Evolutionary conservation across 129 eudicot genomes (phyloP), one percentile per base, ranked within the genome.

Genomic region (Chrysanthemum lavandulifolium): DNA sequence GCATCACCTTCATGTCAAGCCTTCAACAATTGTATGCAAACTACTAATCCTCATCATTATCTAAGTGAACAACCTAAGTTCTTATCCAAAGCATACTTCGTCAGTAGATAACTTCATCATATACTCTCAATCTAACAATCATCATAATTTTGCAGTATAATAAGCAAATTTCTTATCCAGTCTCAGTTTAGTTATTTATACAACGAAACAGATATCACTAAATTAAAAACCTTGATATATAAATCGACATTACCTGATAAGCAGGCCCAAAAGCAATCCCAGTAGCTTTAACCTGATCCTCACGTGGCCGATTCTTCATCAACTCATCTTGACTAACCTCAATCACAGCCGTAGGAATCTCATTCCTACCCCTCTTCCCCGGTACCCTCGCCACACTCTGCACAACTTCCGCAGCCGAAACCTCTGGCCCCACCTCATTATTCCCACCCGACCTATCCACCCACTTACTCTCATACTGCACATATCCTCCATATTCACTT

Each of bases 231-330:
- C 13, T 47, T 47, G 18, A 3, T 55, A 65, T n/a, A 66, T 23
- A 61, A 61, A n/a, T 61, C 19, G 33, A 11, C 14, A 31, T 57
- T 29, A 78, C 98, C 93, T 87, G 97, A 73, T 90, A 90, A 2
- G 97, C 71, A 65, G 98, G 97, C 27, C 98, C 98, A 70, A 94
- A 90, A 13, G 97, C 97, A 4, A 90, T 86, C 43, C 98, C 98
- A 51, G 98, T 92, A 14, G 80, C 51, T 73, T 89, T 93, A 59
- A 65, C 85, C 71, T 86, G 86, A 75, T 93, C 98, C 69, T 90
- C 88, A 53, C 94, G 84, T 0, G 97, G 98, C 31, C 97, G 82
- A 81, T 94, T 88, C 68, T 94, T 94, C 82, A 94, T 86, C 89
- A 94, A 48, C 47, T 94, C 98, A 86, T 94, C 98, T 77, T 94